Evolutionary conservation across 768 basidiomycete species (phyloP).

Genomic region (Crepidotus variabilis): DNA sequence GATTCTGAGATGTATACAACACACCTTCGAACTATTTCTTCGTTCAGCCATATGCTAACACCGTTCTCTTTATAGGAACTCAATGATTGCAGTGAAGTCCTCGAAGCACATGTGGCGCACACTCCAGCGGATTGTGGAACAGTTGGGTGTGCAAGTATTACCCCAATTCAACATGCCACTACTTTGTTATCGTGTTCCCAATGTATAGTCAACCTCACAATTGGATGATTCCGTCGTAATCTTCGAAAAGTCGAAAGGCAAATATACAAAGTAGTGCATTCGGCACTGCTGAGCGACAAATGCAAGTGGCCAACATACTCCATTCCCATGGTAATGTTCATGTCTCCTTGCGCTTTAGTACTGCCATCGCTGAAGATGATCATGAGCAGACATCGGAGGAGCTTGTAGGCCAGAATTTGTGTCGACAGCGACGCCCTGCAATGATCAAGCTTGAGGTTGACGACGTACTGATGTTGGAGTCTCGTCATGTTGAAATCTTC

Average conservation of each 20-base stretch:
- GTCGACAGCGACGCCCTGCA: neutral
- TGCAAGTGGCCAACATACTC: conserved; percentile 36
- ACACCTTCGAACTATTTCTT: too few relatives aligned
- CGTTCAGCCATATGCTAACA: neutral
- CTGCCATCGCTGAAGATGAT: conserved; percentile 26
- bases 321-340: conserved; percentile 49
- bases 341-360: conserved; percentile 22
- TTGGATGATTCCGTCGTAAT: neutral
- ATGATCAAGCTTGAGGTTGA: neutral
- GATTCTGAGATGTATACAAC: too few relatives aligned
- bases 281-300: neutral
- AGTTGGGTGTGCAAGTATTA: neutral
- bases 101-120: neutral
- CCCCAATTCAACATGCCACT: neutral
- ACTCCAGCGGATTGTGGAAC: too few relatives aligned
- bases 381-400: conserved; percentile 13
- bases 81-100: too few relatives aligned
- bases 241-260: neutral
- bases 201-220: too few relatives aligned
- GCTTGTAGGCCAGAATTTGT: conserved; percentile 7
- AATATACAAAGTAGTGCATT: too few relatives aligned
- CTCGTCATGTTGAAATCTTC: too few relatives aligned
- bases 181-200: too few relatives aligned
- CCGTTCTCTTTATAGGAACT: neutral
- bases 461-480: too few relatives aligned